Conservation (phyloP, 371 early-diverging fungal species). For the Circinella minor region DNA sequence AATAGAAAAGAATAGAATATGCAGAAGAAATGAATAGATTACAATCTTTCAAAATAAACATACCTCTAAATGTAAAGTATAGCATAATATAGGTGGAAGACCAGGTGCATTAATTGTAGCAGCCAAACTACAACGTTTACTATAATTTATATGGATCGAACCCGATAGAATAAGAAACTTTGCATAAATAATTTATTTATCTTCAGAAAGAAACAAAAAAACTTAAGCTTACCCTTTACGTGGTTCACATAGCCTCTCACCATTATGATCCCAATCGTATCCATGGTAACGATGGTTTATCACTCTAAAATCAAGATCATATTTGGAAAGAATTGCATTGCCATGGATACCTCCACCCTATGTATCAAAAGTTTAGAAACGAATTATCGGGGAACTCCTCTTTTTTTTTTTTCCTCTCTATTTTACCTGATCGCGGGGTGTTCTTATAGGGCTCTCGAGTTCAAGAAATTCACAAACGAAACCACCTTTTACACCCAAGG, state of each 20-base stretch:
- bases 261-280: conserved; percentile 77
- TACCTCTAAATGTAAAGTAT: conserved; percentile 81
- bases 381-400: too few species aligned
- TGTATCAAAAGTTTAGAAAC: not conserved
- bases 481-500: conserved; percentile 63
- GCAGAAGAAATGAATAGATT: not conserved
- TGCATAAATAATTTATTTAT: not conserved
- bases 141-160: not conserved
- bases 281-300: conserved; percentile 73
- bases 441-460: conserved; percentile 63
- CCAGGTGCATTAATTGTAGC: conserved; percentile 52
- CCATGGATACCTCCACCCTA: conserved; percentile 85
- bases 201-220: not conserved
- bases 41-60: not conserved
- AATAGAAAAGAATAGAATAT: not conserved
- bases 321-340: conserved; percentile 79
- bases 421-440: conserved; percentile 46
- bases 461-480: conserved; percentile 82
- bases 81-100: conserved; percentile 56
- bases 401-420: not conserved
- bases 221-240: conserved; percentile 13
- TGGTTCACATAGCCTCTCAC: conserved; percentile 30
- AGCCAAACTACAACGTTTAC: conserved; percentile 61
- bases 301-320: conserved; percentile 65
- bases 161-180: too few species aligned